Base-by-base conservation (phyloP, 768 basidiomycete genomes). In the Phlebiopsis flavidoalba region DNA sequence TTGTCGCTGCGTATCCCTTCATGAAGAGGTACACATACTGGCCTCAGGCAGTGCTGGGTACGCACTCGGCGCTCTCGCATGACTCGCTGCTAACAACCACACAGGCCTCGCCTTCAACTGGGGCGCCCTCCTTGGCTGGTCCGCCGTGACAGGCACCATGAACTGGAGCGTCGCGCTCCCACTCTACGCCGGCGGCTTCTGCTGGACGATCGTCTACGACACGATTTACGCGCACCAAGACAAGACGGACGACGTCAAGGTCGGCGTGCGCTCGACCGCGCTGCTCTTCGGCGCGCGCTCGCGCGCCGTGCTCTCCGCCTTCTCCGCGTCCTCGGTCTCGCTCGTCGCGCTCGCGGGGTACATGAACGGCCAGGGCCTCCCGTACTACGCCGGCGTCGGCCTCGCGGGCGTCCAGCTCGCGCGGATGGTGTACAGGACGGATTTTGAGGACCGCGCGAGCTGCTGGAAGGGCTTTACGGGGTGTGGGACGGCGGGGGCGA, bases 161-260 rank as follows among this genome's bases (percentile, higher is more conserved):
- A 79, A 96, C 69, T 96, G 93, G 95, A 71, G 71, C 11, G 83
- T 95, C 46, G 92, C 90, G 47, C 74, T 91, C 8, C 93, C 97
- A 2, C 80, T 99, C 12, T 98, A 98, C 69, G 87, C 88, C 1
- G 93, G 95, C 8, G 91, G 93, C 22, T 75, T 95, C 26, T 85
- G 86, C 67, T 98, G 95, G 95, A 95, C 95, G 53, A 81, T 99
- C 48, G 91, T 97, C 1, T 99, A 98, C 70, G 97, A 99, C 67
- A 96, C 89, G 53, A 94, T 98, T 65, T 98, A 98, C 68, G 97
- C 97, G 2, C 97, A 99, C 72, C 71, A 97, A 91, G 97, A 99
- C 75, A 99, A 98, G 76, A 69, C 63, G 15, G 97, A 99, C 76
- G 97, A 99, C 69, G 78, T 91, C 53, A 77, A 82, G 47, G 92